Evolutionary conservation across 179 eudicot genomes (phyloP), one percentile per base, ranked within the genome.

Genomic region (Actinidia arguta): DNA sequence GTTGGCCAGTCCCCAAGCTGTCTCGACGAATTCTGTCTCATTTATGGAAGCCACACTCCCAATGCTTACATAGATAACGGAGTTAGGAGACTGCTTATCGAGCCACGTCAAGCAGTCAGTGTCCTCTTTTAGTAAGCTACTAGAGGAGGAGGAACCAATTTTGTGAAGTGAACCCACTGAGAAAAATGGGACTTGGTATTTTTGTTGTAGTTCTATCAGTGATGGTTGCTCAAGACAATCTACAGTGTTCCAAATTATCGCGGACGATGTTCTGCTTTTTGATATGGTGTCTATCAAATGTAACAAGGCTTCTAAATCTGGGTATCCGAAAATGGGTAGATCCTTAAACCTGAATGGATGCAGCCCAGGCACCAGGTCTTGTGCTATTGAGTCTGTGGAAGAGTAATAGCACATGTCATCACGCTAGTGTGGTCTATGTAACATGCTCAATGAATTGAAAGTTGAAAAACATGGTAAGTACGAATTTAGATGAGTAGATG

Each of bases 21-120:
- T 82, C 83, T 89, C 88, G 22, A 31, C 73, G 0, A 89, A 68
- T 20, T 73, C 85, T 5, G 73, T 75, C 82, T 85, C 75, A 10
- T 80, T 78, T 25, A 81, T 31, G 17, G 44, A 58, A 42, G 81
- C 74, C 18, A 84, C 48, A 82, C 89, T 87, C 47, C 87, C 91
- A 50, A 89, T 71, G 81, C 89, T 87, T 10, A 89, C 69, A 7
- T 87, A 87, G 4, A 89, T 13, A 62, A 83, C 88, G 0, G 88
- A 85, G 0, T 56, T 72, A 5, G 89, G 82, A 5, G 59, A 61
- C 58, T 85, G 88, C 52, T 87, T 70, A 80, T 85, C 85, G 4
- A 87, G 85, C 88, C 88, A 85, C 9, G 52, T 7, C 3, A 82
- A 67, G 78, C 85, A 85, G 39, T 22, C 47, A 14, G 25, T 14